Conservation (phyloP, 495 filamentous ascomycete species). For the Aspergillus ellipticus region DNA sequence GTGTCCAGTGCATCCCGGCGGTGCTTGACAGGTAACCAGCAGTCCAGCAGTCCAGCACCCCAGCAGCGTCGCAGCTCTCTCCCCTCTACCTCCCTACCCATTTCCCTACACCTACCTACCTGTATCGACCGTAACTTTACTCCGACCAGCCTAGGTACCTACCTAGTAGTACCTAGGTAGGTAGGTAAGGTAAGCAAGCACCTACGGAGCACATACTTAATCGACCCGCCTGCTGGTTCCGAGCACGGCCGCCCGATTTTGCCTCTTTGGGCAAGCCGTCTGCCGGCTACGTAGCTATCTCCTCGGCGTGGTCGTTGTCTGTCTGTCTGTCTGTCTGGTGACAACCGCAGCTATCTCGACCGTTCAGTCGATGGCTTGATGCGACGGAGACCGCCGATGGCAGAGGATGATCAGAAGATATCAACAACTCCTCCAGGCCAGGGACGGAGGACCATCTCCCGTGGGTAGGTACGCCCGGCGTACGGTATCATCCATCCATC, state of each 20-base stretch:
- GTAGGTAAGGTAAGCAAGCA: too few species aligned
- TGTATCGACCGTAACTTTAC: too few species aligned
- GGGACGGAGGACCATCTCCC: neutral
- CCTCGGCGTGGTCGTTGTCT: too few species aligned
- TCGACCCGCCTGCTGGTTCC: conserved; percentile 15
- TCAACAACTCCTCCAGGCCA: neutral
- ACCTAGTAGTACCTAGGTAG: neutral
- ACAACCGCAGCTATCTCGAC: neutral
- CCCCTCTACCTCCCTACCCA: too few species aligned
- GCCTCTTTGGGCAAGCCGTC: neutral
- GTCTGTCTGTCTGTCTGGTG: neutral
- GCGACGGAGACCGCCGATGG: neutral
- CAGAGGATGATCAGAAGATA: neutral
- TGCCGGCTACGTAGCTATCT: neutral
- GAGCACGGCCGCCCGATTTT: conserved; percentile 11
- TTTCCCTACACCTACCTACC: too few species aligned
- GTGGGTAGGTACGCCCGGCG: neutral
- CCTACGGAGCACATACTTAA: too few species aligned
- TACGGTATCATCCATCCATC: neutral
- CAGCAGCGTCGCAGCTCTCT: too few species aligned
- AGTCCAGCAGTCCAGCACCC: too few species aligned
- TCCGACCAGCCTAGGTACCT: too few species aligned
- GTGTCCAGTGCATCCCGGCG: neutral
- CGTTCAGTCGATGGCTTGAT: neutral
- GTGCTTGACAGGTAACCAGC: neutral